phyloP scores from a whole-genome alignment of 2,329 filamentous ascomycete genomes.

The Phoma herbarum region DNA sequence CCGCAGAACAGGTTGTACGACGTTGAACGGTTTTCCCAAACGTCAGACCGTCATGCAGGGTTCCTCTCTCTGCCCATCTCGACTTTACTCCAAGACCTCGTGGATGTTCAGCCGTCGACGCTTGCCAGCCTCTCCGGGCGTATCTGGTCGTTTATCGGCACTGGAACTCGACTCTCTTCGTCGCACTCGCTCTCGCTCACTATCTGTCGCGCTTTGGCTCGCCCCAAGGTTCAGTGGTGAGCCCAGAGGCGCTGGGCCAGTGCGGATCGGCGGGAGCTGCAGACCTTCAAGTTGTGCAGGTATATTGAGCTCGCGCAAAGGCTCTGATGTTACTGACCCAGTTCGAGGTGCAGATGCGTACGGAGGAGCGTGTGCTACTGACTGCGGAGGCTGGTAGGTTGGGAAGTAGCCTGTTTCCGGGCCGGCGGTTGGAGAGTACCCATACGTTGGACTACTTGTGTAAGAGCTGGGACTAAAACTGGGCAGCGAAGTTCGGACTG shows the following conservation, averaged over 20 bases:
- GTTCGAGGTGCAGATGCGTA: constrained; percentile 41
- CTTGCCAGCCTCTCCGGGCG: constrained; percentile 47
- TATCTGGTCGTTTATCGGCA: constrained; percentile 39
- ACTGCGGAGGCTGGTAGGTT: constrained; percentile 41
- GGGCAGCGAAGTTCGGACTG: constrained; percentile 48
- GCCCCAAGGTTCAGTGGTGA: constrained; percentile 42
- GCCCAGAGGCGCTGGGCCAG: constrained; percentile 40
- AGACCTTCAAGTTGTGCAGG: constrained; percentile 42
- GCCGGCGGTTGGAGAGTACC: constrained; percentile 47
- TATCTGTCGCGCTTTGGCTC: constrained; percentile 26
- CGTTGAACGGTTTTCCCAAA: constrained; percentile 11
- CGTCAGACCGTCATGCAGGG: constrained; percentile 17
- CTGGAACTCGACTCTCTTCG: constrained; percentile 42
- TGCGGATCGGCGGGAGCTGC: constrained; percentile 50
- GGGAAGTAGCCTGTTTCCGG: constrained; percentile 47
- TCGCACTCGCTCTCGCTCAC: constrained; percentile 38
- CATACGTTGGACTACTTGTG: constrained; percentile 45
- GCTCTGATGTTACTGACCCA: constrained; percentile 40
- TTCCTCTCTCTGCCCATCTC: not conserved
- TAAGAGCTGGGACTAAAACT: constrained; percentile 47
- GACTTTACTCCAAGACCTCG: constrained; percentile 46
- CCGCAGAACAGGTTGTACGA: constrained; percentile 11
- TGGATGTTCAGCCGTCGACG: constrained; percentile 49
- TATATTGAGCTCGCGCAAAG: constrained; percentile 37
- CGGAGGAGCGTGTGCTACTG: constrained; percentile 39